phyloP scores from a whole-genome alignment of 768 basidiomycete species.

The Boletales sp. region DNA sequence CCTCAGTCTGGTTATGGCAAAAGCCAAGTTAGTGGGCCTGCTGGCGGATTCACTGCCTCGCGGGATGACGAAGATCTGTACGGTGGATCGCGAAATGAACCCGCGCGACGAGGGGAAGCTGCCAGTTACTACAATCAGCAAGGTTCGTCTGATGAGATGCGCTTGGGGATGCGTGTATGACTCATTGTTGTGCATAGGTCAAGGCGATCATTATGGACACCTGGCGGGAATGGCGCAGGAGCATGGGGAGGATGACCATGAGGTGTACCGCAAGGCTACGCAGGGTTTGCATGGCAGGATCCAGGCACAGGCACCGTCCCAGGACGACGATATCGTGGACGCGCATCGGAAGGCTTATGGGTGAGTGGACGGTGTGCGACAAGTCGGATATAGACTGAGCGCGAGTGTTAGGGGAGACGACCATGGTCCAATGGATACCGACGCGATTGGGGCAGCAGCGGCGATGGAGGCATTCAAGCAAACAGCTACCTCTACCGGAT shows the following conservation, averaged over 20 bases:
- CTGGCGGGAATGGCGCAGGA: slow-evolving; percentile 15
- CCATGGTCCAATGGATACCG: slow-evolving; percentile 24
- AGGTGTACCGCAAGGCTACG: slow-evolving; percentile 19
- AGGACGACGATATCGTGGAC: slow-evolving; percentile 2
- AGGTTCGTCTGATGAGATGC: slow-evolving; percentile 4
- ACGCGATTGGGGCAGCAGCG: slow-evolving; percentile 27
- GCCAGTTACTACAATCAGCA: slow-evolving; percentile 15
- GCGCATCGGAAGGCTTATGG: slow-evolving; percentile 32
- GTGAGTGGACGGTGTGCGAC: slow-evolving; percentile 11
- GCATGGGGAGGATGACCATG: slow-evolving; percentile 15
- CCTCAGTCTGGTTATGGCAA: slow-evolving; percentile 1
- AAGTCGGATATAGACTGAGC: not conserved
- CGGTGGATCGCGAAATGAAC: slow-evolving; percentile 3
- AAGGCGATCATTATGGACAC: slow-evolving; percentile 17
- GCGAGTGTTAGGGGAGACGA: slow-evolving; percentile 10
- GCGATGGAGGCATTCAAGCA: slow-evolving; percentile 32
- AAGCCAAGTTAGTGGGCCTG: slow-evolving; percentile 8
- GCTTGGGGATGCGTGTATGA: not conserved
- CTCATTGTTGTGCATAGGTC: slow-evolving; percentile 12
- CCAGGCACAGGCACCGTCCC: slow-evolving; percentile 13
- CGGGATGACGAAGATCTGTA: slow-evolving; percentile 8
- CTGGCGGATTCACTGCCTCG: slow-evolving; percentile 15
- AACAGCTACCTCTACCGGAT: slow-evolving; percentile 7
- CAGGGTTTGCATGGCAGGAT: slow-evolving; percentile 21
- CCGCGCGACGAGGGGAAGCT: slow-evolving; percentile 15